Percentiles rank a stretch among this genome's conserved stretches.
Evolutionary conservation across 2,329 filamentous ascomycete species (phyloP).

Genomic region (Raffaelea albimanens): DNA sequence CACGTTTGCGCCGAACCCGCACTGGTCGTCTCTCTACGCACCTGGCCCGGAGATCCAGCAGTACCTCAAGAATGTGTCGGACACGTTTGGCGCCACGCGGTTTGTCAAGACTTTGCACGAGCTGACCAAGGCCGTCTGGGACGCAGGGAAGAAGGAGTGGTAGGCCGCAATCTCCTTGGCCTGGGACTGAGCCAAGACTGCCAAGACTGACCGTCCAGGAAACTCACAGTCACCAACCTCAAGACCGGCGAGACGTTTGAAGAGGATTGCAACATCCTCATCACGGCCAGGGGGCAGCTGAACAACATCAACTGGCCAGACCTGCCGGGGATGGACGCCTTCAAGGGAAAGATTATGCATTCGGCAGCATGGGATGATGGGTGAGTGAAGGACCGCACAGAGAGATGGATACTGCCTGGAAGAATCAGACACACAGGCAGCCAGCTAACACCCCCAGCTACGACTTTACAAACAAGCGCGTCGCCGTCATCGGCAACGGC

Average conservation of each 20-base stretch:
- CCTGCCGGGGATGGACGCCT: constrained; percentile 29
- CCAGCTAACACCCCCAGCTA: constrained; percentile 20
- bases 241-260: constrained; percentile 25
- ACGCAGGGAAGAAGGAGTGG: constrained; percentile 29
- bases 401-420: too few relatives aligned
- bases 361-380: constrained; percentile 34
- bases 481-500: constrained; percentile 43
- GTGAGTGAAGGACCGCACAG: constrained; percentile 16
- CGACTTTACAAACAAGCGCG: constrained; percentile 35
- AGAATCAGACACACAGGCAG: too few relatives aligned
- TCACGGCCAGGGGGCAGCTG: constrained; percentile 31
- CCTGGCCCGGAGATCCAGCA: constrained; percentile 36
- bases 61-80: constrained; percentile 37
- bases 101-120: constrained; percentile 35
- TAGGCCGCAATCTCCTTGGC: constrained; percentile 12
- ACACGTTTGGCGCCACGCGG: constrained; percentile 34
- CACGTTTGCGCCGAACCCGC: constrained; percentile 43
- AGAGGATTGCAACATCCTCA: constrained; percentile 30
- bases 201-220: constrained; percentile 12
- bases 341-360: constrained; percentile 34
- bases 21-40: constrained; percentile 44
- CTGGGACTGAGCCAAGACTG: too few relatives aligned
- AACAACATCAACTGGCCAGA: constrained; percentile 34
- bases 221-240: constrained; percentile 23
- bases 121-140: constrained; percentile 31